Percentiles rank a stretch among this genome's conserved stretches.
phyloP scores from a whole-genome alignment of 495 filamentous ascomycete genomes.

The Aspergillus carlsbadensis region DNA sequence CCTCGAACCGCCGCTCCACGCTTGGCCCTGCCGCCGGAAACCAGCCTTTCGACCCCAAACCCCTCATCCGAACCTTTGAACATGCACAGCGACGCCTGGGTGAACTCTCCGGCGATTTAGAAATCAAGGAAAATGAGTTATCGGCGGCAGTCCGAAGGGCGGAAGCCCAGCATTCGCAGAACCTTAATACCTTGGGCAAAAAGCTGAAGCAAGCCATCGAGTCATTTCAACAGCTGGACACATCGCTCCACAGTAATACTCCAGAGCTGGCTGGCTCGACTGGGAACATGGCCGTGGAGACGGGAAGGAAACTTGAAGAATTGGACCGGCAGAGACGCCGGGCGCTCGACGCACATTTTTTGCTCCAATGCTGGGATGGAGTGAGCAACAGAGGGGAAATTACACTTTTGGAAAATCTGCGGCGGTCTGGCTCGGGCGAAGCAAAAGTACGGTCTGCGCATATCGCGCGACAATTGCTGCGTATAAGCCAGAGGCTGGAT shows the following conservation, averaged over 20 bases:
- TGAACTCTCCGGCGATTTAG: conserved; percentile 80
- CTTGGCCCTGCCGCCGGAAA: conserved; percentile 45
- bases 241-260: conserved; percentile 61
- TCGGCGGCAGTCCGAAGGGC: conserved; percentile 85
- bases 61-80: conserved; percentile 93
- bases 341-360: conserved; percentile 88
- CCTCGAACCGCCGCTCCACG: conserved; percentile 72
- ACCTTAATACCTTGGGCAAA: conserved; percentile 75
- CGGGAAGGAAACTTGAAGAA: conserved; percentile 89
- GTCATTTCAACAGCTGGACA: conserved; percentile 85
- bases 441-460: conserved; percentile 86
- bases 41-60: conserved; percentile 93
- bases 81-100: conserved; percentile 76
- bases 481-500: conserved; percentile 83
- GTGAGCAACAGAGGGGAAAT: conserved; percentile 83
- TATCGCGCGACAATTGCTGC: conserved; percentile 83
- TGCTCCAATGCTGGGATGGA: conserved; percentile 94
- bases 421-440: conserved; percentile 74
- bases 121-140: conserved; percentile 83
- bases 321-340: conserved; percentile 87
- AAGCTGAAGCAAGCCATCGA: conserved; percentile 90
- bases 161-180: conserved; percentile 88
- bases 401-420: conserved; percentile 74
- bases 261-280: no score
- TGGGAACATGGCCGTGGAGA: conserved; percentile 87